Evolutionary conservation across 441 rosid genomes (phyloP).

Genomic region (Dalechampia spathulata): DNA sequence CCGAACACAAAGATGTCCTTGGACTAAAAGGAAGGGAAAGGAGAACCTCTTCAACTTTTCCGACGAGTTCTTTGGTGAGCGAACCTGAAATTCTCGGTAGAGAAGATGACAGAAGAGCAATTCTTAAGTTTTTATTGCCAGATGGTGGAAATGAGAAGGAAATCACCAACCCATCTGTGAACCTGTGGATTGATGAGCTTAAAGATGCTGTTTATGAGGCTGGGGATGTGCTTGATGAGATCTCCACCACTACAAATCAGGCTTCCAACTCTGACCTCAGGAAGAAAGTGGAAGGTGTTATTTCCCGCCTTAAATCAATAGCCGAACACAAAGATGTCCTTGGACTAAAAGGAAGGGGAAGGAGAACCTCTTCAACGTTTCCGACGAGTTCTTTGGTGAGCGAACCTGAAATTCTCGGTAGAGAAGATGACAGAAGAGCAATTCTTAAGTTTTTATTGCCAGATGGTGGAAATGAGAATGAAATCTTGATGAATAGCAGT

Average conservation of each 20-base stretch:
- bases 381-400: background rate
- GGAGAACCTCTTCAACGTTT: background rate
- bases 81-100: background rate
- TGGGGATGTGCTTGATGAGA: slow-evolving; percentile 10
- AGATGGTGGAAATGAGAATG: no score
- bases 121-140: background rate
- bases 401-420: background rate
- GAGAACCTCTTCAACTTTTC: background rate
- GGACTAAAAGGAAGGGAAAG: background rate
- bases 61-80: background rate
- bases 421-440: background rate
- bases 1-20: background rate
- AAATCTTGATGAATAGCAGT: no score
- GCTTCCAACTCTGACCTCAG: background rate
- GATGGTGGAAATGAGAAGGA: no score
- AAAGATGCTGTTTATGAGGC: background rate
- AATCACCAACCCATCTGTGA: no score
- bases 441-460: background rate
- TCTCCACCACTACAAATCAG: background rate
- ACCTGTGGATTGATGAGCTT: background rate
- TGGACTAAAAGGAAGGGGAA: background rate
- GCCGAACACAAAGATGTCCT: background rate
- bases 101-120: background rate
- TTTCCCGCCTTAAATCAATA: background rate
- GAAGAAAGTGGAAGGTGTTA: background rate